phyloP scores from a whole-genome alignment of 805 yeast species.

The Hanseniaspora hatyaiensis region DNA sequence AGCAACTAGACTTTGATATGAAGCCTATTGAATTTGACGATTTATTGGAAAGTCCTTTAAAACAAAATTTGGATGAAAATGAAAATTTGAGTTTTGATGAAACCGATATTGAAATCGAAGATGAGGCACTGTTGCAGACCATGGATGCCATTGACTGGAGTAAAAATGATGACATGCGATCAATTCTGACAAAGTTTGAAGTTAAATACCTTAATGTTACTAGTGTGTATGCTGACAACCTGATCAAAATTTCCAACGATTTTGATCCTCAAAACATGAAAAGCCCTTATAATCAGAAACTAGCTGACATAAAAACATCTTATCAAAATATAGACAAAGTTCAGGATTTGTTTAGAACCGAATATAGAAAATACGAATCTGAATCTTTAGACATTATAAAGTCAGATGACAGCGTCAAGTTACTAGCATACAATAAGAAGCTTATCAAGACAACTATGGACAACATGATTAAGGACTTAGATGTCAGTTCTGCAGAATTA shows the following conservation, averaged over 20 bases:
- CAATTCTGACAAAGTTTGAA: constrained; percentile 45
- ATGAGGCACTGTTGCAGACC: constrained; percentile 45
- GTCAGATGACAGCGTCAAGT: constrained; percentile 72
- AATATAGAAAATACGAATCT: constrained; percentile 49
- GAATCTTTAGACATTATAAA: constrained; percentile 62
- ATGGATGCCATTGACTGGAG: constrained; percentile 49
- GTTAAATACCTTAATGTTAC: constrained; percentile 52
- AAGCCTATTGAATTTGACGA: constrained; percentile 8
- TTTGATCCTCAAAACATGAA: not conserved
- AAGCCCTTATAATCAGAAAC: constrained; percentile 27
- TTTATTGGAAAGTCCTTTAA: not conserved
- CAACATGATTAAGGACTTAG: constrained; percentile 57
- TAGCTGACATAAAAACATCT: constrained; percentile 37
- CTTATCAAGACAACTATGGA: constrained; percentile 58
- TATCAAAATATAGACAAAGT: constrained; percentile 47
- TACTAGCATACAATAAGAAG: constrained; percentile 70
- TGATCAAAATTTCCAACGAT: constrained; percentile 1
- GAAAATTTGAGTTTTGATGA: not conserved
- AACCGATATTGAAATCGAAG: constrained; percentile 1
- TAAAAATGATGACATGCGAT: constrained; percentile 49
- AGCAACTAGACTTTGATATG: not conserved
- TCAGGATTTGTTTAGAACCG: constrained; percentile 47
- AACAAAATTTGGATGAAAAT: not conserved
- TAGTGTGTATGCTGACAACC: constrained; percentile 45
- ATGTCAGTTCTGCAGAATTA: constrained; percentile 48